A percentile compares a stretch with the other conserved stretches of the same genome.
Evolutionary conservation across 2,329 filamentous ascomycete species (phyloP).

Genomic region (Trichoderma sp.): DNA sequence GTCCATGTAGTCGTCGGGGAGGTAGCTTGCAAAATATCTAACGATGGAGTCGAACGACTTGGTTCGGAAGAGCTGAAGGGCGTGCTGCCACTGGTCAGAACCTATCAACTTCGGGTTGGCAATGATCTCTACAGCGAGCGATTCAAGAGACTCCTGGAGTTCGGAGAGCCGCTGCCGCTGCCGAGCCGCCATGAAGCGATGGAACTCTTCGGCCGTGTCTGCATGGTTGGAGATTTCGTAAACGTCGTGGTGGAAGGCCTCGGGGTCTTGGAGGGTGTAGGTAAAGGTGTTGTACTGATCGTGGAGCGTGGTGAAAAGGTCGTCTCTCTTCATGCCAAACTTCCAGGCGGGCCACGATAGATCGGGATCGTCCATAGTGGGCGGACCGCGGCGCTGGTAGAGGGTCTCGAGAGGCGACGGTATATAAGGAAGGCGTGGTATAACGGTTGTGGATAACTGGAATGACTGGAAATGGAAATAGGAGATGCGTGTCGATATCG

Average conservation of each 20-base stretch:
- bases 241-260: constrained; percentile 63
- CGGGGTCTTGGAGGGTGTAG: constrained; percentile 58
- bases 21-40: constrained; percentile 60
- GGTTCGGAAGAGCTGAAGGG: constrained; percentile 60
- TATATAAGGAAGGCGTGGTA: not conserved
- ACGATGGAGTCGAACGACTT: constrained; percentile 62
- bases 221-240: constrained; percentile 58
- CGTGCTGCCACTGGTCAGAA: constrained; percentile 60
- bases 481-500: not conserved
- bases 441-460: not conserved
- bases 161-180: constrained; percentile 57
- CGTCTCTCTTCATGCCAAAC: constrained; percentile 62
- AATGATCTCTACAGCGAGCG: constrained; percentile 62
- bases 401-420: not conserved
- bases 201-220: constrained; percentile 54
- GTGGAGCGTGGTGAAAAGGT: constrained; percentile 59
- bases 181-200: constrained; percentile 55
- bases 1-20: constrained; percentile 51
- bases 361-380: constrained; percentile 56
- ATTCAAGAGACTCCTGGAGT: constrained; percentile 57
- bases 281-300: constrained; percentile 62
- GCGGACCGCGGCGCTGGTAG: constrained; percentile 2
- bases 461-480: not conserved
- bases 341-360: constrained; percentile 63
- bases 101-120: constrained; percentile 61